phyloP scores from a whole-genome alignment of 2,329 filamentous ascomycete genomes.

The Phyllosticta citribraziliensis region DNA sequence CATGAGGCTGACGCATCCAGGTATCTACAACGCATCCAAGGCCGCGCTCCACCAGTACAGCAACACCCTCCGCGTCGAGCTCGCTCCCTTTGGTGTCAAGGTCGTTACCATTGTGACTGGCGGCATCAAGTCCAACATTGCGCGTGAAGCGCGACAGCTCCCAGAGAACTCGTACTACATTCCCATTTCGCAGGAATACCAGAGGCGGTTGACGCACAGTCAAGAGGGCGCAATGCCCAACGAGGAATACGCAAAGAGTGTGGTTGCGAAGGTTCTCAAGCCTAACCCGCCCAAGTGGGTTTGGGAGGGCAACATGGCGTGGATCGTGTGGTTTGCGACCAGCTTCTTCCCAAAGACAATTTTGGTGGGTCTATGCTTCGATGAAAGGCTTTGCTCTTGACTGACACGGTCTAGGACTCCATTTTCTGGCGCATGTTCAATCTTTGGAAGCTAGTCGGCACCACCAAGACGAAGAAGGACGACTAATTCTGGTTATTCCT shows the following conservation, averaged over 20 bases:
- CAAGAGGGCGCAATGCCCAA: slow-evolving; percentile 45
- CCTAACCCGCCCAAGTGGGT: slow-evolving; percentile 17
- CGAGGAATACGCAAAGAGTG: slow-evolving; percentile 43
- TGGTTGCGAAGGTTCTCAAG: slow-evolving; percentile 43
- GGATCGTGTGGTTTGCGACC: slow-evolving; percentile 39
- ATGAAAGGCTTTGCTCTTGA: not conserved
- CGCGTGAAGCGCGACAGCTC: slow-evolving; percentile 41
- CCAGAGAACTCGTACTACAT: slow-evolving; percentile 41
- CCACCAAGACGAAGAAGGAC: slow-evolving; percentile 25
- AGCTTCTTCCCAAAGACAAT: slow-evolving; percentile 37
- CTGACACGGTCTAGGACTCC: slow-evolving; percentile 24
- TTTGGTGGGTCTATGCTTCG: slow-evolving; percentile 20
- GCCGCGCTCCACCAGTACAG: slow-evolving; percentile 18
- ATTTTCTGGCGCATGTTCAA: slow-evolving; percentile 44
- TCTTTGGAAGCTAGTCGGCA: slow-evolving; percentile 36
- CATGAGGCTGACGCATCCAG: not conserved
- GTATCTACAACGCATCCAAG: slow-evolving; percentile 21
- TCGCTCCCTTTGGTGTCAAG: slow-evolving; percentile 40
- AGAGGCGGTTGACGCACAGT: slow-evolving; percentile 41
- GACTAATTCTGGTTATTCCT: not conserved
- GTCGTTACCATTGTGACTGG: slow-evolving; percentile 46
- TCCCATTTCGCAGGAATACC: slow-evolving; percentile 43
- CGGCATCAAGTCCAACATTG: slow-evolving; percentile 50
- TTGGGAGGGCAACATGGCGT: slow-evolving; percentile 29
- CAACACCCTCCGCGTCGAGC: slow-evolving; percentile 39